These are phyloP conservation scores for Kwoniella europaea DNA, from an alignment of 768 basidiomycete genomes.

Conservation along the genomic window DNA sequence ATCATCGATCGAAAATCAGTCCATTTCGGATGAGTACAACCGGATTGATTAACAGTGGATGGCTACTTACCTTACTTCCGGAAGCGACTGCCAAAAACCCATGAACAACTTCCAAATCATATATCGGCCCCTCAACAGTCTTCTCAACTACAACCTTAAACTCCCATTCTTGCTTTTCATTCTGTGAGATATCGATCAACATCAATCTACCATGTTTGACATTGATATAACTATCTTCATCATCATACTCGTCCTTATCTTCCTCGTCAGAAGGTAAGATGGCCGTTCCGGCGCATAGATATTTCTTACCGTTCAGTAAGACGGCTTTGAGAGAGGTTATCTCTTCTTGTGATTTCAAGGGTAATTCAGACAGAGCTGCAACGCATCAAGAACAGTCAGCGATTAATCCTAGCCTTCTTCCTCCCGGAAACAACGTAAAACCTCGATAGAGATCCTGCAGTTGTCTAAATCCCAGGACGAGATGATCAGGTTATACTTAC, in stretches of 20 bases:
- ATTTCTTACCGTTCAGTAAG: slow-evolving; percentile 34
- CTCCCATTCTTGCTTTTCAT: slow-evolving; percentile 4
- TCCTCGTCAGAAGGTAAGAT: slow-evolving; percentile 40
- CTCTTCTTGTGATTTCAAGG: slow-evolving; percentile 40
- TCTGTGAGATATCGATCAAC: slow-evolving; percentile 27
- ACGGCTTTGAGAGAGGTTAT: slow-evolving; percentile 41
- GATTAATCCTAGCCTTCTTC: not conserved
- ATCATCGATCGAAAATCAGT: too few relatives aligned
- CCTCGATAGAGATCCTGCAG: too few relatives aligned
- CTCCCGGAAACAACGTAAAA: too few relatives aligned
- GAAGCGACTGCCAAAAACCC: slow-evolving; percentile 52
- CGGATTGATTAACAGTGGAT: not conserved
- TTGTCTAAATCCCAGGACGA: not conserved
- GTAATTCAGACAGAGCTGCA: slow-evolving; percentile 39
- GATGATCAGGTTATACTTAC: slow-evolving; percentile 30
- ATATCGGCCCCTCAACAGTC: slow-evolving; percentile 39
- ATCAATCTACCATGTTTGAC: slow-evolving; percentile 41
- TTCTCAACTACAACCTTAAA: slow-evolving; percentile 12
- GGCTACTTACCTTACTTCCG: slow-evolving; percentile 45
- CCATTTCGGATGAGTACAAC: too few relatives aligned
- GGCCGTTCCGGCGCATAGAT: slow-evolving; percentile 51
- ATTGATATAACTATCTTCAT: slow-evolving; percentile 16
- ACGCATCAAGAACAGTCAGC: slow-evolving; percentile 1
- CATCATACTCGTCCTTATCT: slow-evolving; percentile 33
- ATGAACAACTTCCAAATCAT: slow-evolving; percentile 48